These are phyloP conservation scores for Aquilaria agallochum DNA, from an alignment of 441 rosid genomes.

Conservation along the genomic window DNA sequence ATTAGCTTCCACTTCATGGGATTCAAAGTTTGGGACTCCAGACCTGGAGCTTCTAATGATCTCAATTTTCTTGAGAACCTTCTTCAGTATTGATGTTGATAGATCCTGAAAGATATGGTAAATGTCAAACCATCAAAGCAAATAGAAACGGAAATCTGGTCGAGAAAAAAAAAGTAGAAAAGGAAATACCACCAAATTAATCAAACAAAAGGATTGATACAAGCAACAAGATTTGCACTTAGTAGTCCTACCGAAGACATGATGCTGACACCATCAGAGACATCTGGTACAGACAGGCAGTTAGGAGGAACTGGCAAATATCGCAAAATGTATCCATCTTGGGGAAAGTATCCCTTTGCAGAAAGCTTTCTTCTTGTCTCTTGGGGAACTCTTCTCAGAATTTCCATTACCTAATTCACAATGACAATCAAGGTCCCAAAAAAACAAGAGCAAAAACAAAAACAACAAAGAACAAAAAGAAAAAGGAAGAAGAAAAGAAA, in stretches of 20 bases:
- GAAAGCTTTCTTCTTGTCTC: conserved; percentile 73
- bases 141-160: neutral
- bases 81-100: conserved; percentile 66
- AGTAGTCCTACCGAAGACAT: conserved; percentile 84
- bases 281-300: conserved; percentile 87
- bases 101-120: conserved; percentile 52
- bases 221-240: conserved; percentile 14
- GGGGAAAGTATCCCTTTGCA: conserved; percentile 85
- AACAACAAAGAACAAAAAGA: conserved; percentile 7
- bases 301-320: conserved; percentile 97
- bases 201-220: neutral
- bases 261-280: conserved; percentile 75
- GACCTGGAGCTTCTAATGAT: conserved; percentile 67
- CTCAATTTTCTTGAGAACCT: conserved; percentile 74
- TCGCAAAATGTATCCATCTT: conserved; percentile 80
- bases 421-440: neutral
- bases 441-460: conserved; percentile 7
- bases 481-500: neutral
- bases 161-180: conserved; percentile 1
- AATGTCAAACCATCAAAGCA: neutral
- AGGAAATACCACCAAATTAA: neutral
- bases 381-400: conserved; percentile 61
- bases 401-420: conserved; percentile 60
- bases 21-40: conserved; percentile 80
- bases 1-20: conserved; percentile 74